Evolutionary conservation across 768 basidiomycete genomes (phyloP).

Genomic region (Leccinum sublutescens): DNA sequence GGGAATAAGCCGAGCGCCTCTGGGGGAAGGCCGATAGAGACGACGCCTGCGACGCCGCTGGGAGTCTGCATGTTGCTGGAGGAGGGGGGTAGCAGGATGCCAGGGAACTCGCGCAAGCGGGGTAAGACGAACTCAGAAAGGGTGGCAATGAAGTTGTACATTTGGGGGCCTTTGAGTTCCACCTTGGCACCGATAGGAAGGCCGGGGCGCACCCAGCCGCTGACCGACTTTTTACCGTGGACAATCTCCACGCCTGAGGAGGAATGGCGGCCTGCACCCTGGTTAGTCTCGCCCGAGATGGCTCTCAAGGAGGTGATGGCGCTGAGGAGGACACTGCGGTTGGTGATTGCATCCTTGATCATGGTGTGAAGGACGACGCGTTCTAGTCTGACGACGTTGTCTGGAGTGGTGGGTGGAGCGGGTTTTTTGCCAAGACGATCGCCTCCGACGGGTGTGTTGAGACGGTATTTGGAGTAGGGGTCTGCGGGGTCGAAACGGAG

Average conservation of each 20-base stretch:
- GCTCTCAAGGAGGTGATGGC: conserved; percentile 86
- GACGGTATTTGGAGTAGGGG: conserved; percentile 79
- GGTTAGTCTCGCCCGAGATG: conserved; percentile 77
- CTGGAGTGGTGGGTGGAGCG: conserved; percentile 61
- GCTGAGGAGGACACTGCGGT: conserved; percentile 72
- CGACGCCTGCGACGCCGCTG: conserved; percentile 80
- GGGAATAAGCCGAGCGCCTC: conserved; percentile 89
- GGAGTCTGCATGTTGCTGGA: conserved; percentile 70
- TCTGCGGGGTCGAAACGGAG: conserved; percentile 72
- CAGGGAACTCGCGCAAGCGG: conserved; percentile 85
- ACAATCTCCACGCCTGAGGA: conserved; percentile 79
- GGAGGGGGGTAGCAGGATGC: conserved; percentile 74
- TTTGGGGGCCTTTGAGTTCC: conserved; percentile 82
- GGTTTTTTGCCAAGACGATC: conserved; percentile 63
- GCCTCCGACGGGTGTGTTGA: conserved; percentile 75
- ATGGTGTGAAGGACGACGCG: conserved; percentile 84
- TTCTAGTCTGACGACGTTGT: conserved; percentile 75
- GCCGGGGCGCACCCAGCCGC: conserved; percentile 83
- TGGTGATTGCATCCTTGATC: conserved; percentile 74
- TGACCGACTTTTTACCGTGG: conserved; percentile 59
- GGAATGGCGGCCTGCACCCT: conserved; percentile 69
- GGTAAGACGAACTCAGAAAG: conserved; percentile 96
- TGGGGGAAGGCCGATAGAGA: conserved; percentile 84
- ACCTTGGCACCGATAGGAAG: conserved; percentile 61
- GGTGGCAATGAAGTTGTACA: conserved; percentile 91